Evolutionary conservation across 2,329 filamentous ascomycete species (phyloP).

Genomic region (Stemphylium lycopersici): DNA sequence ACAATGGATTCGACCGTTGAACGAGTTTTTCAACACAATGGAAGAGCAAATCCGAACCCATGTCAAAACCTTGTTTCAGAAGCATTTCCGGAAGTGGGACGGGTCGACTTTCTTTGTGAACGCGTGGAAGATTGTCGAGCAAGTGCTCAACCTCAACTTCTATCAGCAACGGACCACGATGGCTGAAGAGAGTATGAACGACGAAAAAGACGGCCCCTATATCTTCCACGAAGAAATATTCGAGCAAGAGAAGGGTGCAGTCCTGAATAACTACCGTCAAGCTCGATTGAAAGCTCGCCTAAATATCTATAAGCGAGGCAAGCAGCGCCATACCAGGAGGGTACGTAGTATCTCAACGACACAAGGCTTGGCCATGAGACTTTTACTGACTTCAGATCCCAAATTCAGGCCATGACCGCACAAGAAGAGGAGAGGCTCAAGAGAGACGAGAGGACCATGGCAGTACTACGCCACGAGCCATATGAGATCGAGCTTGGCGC

Average conservation of each 20-base stretch:
- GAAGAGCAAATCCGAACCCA: conserved; percentile 12
- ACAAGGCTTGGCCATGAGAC: too few relatives aligned
- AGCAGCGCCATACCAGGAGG: conserved; percentile 20
- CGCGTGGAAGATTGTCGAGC: conserved; percentile 29
- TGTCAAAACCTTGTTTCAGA: conserved; percentile 33
- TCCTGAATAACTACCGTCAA: conserved; percentile 29
- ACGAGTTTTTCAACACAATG: conserved; percentile 34
- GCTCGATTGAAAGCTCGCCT: conserved; percentile 36
- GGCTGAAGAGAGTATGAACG: conserved; percentile 32
- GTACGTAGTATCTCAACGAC: too few relatives aligned
- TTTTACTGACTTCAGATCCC: too few relatives aligned
- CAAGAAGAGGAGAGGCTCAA: conserved; percentile 38
- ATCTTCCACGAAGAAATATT: conserved; percentile 36
- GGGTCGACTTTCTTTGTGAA: conserved; percentile 39
- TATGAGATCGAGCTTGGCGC: conserved; percentile 67
- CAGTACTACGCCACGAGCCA: conserved; percentile 60
- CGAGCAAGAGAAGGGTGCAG: conserved; percentile 18
- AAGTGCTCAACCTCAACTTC: conserved; percentile 35
- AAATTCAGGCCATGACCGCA: conserved; percentile 1
- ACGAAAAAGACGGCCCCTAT: conserved; percentile 47
- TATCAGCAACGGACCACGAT: conserved; percentile 28
- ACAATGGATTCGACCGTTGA: conserved; percentile 38
- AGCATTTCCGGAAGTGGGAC: conserved; percentile 37
- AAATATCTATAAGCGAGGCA: conserved; percentile 33
- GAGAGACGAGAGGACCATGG: conserved; percentile 28